Conservation (phyloP, 257 asterid species). For the Striga asiatica region DNA sequence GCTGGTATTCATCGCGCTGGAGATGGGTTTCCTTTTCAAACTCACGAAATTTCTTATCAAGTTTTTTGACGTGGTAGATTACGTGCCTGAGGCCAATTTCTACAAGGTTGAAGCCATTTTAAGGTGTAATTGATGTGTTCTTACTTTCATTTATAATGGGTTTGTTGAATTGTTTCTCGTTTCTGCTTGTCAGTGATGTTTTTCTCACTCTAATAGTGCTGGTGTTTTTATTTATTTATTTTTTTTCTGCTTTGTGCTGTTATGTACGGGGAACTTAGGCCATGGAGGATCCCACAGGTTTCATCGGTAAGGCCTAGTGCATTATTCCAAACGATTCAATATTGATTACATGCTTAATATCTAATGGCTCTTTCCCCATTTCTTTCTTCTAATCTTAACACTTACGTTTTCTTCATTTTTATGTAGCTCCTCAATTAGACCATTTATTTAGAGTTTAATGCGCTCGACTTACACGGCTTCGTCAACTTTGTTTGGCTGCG, state of each 20-base stretch:
- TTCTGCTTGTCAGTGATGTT: neutral
- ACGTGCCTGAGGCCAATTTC: slow-evolving; percentile 59
- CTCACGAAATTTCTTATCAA: slow-evolving; percentile 16
- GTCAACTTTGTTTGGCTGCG: neutral
- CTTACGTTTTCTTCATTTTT: neutral
- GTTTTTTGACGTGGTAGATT: slow-evolving; percentile 29
- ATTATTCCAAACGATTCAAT: neutral
- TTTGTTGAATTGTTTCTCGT: neutral
- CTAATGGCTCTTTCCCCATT: neutral
- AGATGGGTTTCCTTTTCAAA: neutral
- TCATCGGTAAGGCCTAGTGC: slow-evolving; percentile 58
- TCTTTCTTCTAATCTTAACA: no score
- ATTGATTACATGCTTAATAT: neutral
- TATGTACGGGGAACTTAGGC: slow-evolving; percentile 37
- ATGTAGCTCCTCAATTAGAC: neutral
- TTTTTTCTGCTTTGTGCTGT: slow-evolving; percentile 14
- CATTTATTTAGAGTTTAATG: neutral
- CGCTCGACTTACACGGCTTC: neutral
- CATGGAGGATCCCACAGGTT: slow-evolving; percentile 91
- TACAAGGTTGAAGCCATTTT: slow-evolving; percentile 89
- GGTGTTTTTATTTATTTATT: slow-evolving; percentile 5
- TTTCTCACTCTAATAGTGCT: slow-evolving; percentile 2
- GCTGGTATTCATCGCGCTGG: no score
- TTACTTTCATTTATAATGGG: neutral
- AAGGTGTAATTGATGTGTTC: slow-evolving; percentile 32